Evolutionary conservation across 176 grass and related monocot genomes (phyloP), one percentile per base, ranked within the genome.

Genomic region (Aegilops speltoides): DNA sequence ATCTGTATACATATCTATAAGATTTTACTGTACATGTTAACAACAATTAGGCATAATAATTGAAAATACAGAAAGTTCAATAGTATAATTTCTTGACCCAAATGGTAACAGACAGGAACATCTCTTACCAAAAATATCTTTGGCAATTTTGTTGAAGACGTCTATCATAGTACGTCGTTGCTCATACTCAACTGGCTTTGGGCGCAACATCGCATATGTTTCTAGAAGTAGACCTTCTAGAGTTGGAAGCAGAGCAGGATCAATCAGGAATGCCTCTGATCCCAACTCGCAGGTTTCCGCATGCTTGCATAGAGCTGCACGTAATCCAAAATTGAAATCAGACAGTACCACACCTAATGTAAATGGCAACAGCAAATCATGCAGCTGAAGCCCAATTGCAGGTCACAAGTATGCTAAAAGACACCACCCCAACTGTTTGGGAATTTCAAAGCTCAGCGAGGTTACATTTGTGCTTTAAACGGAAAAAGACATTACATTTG

Each of bases 101-200:
- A 41, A 73, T 37, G 64, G 48, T 71, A 25, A 5, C 43, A 75
- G 3, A 67, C 6, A 52, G 82, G 46, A 75, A 87, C 3, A 22
- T 64, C 60, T 78, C 82, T 77, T 91, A 98, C 96, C 96, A 87
- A 91, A 95, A 64, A 89, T 86, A n/a, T 84, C 77, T 37, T 59
- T 68, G 56, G 69, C 84, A 25, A 94, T 92, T 74, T 37, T 89
- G 71, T 94, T 92, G 62, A 98, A 98, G 77, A 86, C 70, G 1
- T 54, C 11, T 22, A 98, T 38, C 71, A 98, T 88, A 56, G 48
- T 19, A 52, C 48, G 79, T 48, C 96, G 82, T n/a, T 95, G 46
- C 62, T 92, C 90, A 93, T 98, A 98, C 48, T 98, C 86, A 4
- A 79, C 82, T 66, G 84, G 81, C 76, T 88, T 81, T 71, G 96